A percentile compares a stretch with the other conserved stretches of the same genome.
Evolutionary conservation across 208 protist genomes (phyloP).

Genomic region (Trypanosoma platydactyli): DNA sequence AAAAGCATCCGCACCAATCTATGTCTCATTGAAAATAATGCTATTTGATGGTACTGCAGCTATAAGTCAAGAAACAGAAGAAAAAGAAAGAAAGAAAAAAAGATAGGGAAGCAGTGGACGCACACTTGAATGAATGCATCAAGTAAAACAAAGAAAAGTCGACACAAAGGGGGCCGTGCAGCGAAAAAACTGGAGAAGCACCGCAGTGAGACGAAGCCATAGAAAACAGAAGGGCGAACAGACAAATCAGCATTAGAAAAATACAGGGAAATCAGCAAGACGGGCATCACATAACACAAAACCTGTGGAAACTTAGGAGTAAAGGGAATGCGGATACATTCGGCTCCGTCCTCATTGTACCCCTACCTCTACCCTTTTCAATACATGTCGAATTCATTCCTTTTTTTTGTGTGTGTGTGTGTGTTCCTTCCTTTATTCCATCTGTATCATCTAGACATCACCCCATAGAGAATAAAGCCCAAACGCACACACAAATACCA

Average conservation of each 20-base stretch:
- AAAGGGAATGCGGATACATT: too few species aligned
- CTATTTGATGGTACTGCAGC: background rate
- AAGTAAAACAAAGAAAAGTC: constrained; percentile 1
- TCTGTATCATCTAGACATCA: background rate
- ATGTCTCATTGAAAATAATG: too few species aligned
- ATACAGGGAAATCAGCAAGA: too few species aligned
- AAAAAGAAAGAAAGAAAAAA: constrained; percentile 4
- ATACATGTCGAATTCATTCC: too few species aligned
- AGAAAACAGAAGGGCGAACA: too few species aligned
- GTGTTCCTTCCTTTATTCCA: background rate
- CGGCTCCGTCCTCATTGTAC: too few species aligned
- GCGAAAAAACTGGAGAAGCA: background rate
- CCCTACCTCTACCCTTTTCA: too few species aligned
- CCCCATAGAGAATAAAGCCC: too few species aligned
- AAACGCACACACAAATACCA: constrained; percentile 3
- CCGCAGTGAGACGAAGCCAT: too few species aligned
- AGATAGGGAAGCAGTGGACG: background rate
- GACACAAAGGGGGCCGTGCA: background rate
- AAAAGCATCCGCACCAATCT: background rate
- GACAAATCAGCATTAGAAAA: too few species aligned
- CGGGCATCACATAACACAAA: too few species aligned
- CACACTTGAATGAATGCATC: background rate
- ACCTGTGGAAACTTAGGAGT: too few species aligned
- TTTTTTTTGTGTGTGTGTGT: background rate
- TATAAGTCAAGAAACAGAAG: constrained; percentile 3